Base-by-base conservation (phyloP, 352 stramenopile genomes). In the Globisporangium parvum region DNA sequence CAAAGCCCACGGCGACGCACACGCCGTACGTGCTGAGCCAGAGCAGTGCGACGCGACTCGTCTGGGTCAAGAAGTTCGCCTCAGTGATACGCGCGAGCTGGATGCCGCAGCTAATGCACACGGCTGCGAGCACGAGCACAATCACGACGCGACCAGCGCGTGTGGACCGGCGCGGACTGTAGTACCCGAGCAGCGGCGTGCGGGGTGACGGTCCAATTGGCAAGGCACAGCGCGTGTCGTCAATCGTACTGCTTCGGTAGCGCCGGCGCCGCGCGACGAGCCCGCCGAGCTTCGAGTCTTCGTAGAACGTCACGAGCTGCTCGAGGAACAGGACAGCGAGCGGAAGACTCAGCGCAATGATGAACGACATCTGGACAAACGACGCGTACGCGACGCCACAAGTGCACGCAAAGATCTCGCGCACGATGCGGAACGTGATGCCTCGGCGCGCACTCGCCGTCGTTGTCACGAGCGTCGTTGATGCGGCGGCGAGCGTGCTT, bases 221-320 rank as follows among this genome's bases (percentile, higher is more conserved):
- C 39, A 37, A 8, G 1, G 31, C 31, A 12, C 31, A 37, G 31
- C 31, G 31, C 31, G 31, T 37, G 39, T 44, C 39, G 14, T 20
- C 39, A 14, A 44, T 44, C 5, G 18, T n/a, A 14, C 41, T 44
- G 39, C 39, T 44, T 20, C 39, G 39, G 14, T 44, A 18, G 18
- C 71, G 65, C 20, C 68, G 65, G 0, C 67, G 68, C 14, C 73
- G 70, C 40, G 70, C 59, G 24, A 81, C 71, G 47, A 81, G 55
- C 26, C 74, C 68, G 48, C 67, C 69, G 18, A 78, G 24, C 52
- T 87, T 76, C 12, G 63, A 60, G 57, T 85, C 70, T 18, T 73
- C 67, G 55, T 87, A 87, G 60, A 87, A 82, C 20, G 72, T 84
- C 28, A 85, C 77, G 26, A 85, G 53, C 35, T 78, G 70, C 56